Percentiles rank a stretch among this genome's conserved stretches.
phyloP scores from a whole-genome alignment of 495 filamentous ascomycete genomes.

The Tuber calosporum region DNA sequence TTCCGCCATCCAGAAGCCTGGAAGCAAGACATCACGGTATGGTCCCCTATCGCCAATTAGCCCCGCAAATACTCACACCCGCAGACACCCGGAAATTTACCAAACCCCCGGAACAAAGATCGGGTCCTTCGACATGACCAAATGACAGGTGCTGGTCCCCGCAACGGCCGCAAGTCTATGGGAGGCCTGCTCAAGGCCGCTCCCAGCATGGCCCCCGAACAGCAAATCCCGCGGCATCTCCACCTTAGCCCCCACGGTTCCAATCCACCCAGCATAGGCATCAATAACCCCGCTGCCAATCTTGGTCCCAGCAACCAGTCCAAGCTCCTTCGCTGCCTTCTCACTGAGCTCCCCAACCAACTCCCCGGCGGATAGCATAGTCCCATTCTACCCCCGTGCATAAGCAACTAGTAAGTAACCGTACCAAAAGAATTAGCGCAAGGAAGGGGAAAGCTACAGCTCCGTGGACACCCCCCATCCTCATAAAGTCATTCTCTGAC shows the following conservation, averaged over 20 bases:
- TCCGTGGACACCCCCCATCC: conserved; percentile 86
- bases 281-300: conserved; percentile 96
- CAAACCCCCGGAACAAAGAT: conserved; percentile 92
- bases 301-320: conserved; percentile 78
- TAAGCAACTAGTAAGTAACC: conserved; percentile 13
- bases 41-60: conserved; percentile 52
- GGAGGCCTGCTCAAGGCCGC: conserved; percentile 85
- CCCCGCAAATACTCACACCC: too few relatives aligned
- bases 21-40: conserved; percentile 86
- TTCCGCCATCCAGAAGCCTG: conserved; percentile 90
- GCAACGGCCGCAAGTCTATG: conserved; percentile 89
- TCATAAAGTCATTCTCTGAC: conserved; percentile 73
- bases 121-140: conserved; percentile 85
- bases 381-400: conserved; percentile 62
- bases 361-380: conserved; percentile 83
- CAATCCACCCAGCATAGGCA: conserved; percentile 97
- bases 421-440: conserved; percentile 21
- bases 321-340: conserved; percentile 73
- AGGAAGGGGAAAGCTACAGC: conserved; percentile 56
- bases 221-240: conserved; percentile 57
- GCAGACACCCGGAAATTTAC: conserved; percentile 41
- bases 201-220: conserved; percentile 55
- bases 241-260: conserved; percentile 94
- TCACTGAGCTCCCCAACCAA: conserved; percentile 75
- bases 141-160: conserved; percentile 92